phyloP scores from a whole-genome alignment of 2,329 filamentous ascomycete genomes.

The Blastomyces parvus region DNA sequence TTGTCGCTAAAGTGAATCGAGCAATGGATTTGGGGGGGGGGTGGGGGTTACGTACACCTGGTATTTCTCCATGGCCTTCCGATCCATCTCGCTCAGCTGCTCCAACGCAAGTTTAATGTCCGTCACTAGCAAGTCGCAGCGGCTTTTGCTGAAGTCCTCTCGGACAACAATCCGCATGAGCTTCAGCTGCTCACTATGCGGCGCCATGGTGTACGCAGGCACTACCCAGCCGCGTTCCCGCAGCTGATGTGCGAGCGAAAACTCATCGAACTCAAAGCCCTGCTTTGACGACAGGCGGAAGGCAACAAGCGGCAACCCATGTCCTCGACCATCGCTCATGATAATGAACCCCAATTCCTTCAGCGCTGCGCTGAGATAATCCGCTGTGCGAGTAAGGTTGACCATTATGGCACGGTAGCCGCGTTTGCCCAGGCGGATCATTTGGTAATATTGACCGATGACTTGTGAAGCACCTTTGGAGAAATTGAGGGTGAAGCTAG shows the following conservation, averaged over 20 bases:
- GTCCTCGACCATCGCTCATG: constrained; percentile 69
- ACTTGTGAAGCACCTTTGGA: constrained; percentile 90
- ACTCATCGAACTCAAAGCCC: constrained; percentile 57
- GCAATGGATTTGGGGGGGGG: neutral
- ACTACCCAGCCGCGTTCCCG: constrained; percentile 86
- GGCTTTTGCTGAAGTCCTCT: constrained; percentile 76
- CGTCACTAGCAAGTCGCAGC: constrained; percentile 66
- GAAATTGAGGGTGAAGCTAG: constrained; percentile 95
- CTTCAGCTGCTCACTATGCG: constrained; percentile 72
- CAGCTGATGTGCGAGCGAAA: constrained; percentile 72
- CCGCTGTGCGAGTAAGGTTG: constrained; percentile 80
- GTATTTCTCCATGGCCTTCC: constrained; percentile 58
- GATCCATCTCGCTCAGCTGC: constrained; percentile 64
- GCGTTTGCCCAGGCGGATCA: constrained; percentile 86
- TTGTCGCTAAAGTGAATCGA: neutral
- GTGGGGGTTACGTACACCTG: constrained; percentile 46
- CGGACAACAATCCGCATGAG: constrained; percentile 87
- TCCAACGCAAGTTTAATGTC: constrained; percentile 72
- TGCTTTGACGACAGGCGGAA: constrained; percentile 60
- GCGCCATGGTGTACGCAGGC: constrained; percentile 94
- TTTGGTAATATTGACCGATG: constrained; percentile 94
- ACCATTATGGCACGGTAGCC: constrained; percentile 90
- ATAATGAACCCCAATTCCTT: constrained; percentile 72
- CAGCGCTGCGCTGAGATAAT: constrained; percentile 71
- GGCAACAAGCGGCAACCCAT: constrained; percentile 79